Conservation (phyloP, 805 yeast species). For the Wickerhamomyces rabaulensis region DNA sequence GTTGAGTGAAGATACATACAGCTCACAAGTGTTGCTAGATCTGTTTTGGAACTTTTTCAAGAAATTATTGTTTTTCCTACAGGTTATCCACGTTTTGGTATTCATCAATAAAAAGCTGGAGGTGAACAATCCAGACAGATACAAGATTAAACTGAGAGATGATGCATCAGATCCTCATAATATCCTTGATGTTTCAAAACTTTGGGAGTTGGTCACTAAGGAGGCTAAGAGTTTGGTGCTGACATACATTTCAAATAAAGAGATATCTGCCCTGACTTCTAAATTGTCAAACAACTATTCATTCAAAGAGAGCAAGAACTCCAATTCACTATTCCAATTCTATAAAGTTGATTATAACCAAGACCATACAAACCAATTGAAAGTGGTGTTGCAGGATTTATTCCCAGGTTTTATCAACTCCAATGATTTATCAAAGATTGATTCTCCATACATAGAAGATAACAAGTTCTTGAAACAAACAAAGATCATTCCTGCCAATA, state of each 20-base stretch:
- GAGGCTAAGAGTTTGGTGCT: constrained; percentile 17
- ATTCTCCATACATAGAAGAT: constrained; percentile 51
- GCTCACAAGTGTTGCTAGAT: constrained; percentile 57
- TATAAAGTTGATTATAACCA: constrained; percentile 28
- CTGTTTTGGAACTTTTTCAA: constrained; percentile 67
- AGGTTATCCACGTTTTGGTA: constrained; percentile 60
- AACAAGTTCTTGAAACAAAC: constrained; percentile 57
- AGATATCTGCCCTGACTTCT: constrained; percentile 1
- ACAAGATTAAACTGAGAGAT: constrained; percentile 5
- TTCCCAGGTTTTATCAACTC: constrained; percentile 62
- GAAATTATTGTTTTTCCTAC: constrained; percentile 56
- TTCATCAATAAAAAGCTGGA: constrained; percentile 43
- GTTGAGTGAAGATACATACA: constrained; percentile 35
- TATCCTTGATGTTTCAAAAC: constrained; percentile 7
- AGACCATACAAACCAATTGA: constrained; percentile 37
- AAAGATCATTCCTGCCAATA: constrained; percentile 60
- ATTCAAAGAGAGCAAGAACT: constrained; percentile 25
- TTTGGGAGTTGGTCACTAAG: constrained; percentile 14
- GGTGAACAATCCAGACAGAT: constrained; percentile 8
- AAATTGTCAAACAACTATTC: constrained; percentile 16
- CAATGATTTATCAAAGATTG: constrained; percentile 27
- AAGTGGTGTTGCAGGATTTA: constrained; percentile 47
- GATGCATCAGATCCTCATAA: constrained; percentile 1
- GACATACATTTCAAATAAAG: constrained; percentile 18
- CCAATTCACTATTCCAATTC: constrained; percentile 30